Evolutionary conservation across 495 filamentous ascomycete genomes (phyloP), one percentile per base, ranked within the genome.

Genomic region (Elasticomyces elasticus): DNA sequence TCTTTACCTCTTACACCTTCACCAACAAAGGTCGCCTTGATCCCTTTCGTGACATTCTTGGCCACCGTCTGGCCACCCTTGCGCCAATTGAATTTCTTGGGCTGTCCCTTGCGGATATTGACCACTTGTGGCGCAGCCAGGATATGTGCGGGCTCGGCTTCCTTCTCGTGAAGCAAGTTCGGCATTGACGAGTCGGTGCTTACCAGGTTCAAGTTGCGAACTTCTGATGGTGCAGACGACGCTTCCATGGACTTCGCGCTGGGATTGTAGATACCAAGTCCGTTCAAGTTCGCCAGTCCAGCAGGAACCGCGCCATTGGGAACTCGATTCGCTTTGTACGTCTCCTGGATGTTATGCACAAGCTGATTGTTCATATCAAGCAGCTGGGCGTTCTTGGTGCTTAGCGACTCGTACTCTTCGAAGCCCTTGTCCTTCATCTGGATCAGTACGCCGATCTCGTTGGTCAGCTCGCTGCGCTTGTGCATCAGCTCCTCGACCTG

Each of bases 41-140:
- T 79, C 35, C 89, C 89, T 71, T 97, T 97, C 38, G 84, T 81
- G 47, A 95, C 87, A 58, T 89, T 90, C 71, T 96, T 95, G 31
- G 89, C 89, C 50, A 97, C 83, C 37, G 84, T 85, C 68, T 94
- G 88, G 23, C 87, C 86, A 25, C 89, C 89, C 68, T 94, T 95
- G 77, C 95, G 95, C 91, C 92, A 97, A 70, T 92, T 94, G 72
- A 95, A 95, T 66, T 94, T 95, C 72, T 89, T 94, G 27, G 83
- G 80, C 66, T 94, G 86, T 46, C 84, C 86, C 73, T 94, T 95
- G 51, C 87, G 82, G 61, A 96, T 90, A 64, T 88, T 92, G 56
- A 94, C 83, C 22, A 96, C 83, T 50, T 94, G 91, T 23, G 92
- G 89, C 13, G 88, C 85, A 40, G 81, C 72, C 30, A 89, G 73